Evolutionary conservation across 495 filamentous ascomycete species (phyloP), one percentile per base, ranked within the genome.

Genomic region (Evernia prunastri): DNA sequence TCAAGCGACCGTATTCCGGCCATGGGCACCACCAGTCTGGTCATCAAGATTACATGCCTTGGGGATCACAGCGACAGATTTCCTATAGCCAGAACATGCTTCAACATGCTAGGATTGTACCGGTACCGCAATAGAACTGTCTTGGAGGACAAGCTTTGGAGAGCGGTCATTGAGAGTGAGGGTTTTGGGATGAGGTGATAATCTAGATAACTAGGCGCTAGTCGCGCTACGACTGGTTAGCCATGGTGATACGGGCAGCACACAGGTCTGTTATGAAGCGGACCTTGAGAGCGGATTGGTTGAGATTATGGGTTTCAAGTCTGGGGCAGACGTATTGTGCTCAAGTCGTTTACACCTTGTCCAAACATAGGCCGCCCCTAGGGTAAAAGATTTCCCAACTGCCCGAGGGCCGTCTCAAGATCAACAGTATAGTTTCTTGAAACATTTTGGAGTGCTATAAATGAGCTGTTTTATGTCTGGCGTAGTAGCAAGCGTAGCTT

Each of bases 1-100:
- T 91, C 92, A 3, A 94, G 90, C 64, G 92, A 97, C 69, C 85
- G 92, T 20, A 91, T 96, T 60, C 92, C 92, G 6, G 93, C 92
- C 9, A 92, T 91, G 85, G 92, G 92, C 3, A 89, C 91, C 18
- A 89, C 90, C 36, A 91, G 85, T 68, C 77, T 96, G 59, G 81
- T 86, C 12, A 89, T 97, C 45, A 83, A 86, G 63, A 61, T 72
- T 10, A 80, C 80, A 40, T 91, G 89, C 67, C 77, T 93, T 36
- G 91, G 91, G 6, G 84, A 91, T 47, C 88, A 95, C 67, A 79
- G 78, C 65, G 75, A 82, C 29, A 79, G 92, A 49, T 96, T 89
- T 69, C 92, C 92, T 20, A 87, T 87, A 10, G 92, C 92, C 29
- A 84, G 92, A 67, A 97, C 92, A 15, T 97, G 92, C 67, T 97